A percentile compares a stretch with the other conserved stretches of the same genome.
These are phyloP conservation scores for Xylariaceae sp. DNA, from an alignment of 2,329 filamentous ascomycete genomes.

Conservation along the genomic window DNA sequence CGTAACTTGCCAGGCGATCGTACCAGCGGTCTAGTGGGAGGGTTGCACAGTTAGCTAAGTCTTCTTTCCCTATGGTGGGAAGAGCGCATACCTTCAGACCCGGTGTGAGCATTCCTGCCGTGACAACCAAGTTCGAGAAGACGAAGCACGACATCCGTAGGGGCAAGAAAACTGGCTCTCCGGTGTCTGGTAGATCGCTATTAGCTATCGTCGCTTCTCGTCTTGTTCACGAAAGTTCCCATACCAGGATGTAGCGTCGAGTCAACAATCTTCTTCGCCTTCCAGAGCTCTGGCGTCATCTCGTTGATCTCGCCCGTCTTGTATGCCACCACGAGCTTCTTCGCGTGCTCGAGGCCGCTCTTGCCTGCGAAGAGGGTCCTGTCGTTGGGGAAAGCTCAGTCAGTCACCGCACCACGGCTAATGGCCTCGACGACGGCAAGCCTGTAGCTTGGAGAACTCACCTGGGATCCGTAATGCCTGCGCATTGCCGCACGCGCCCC, in stretches of 20 bases:
- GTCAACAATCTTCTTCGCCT: constrained; percentile 94
- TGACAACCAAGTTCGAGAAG: constrained; percentile 88
- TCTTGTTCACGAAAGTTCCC: constrained; percentile 15
- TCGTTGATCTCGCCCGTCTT: constrained; percentile 74
- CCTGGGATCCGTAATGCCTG: constrained; percentile 91
- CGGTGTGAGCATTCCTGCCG: constrained; percentile 93
- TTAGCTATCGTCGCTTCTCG: constrained; percentile 8
- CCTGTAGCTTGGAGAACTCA: constrained; percentile 46
- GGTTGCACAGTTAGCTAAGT: no score
- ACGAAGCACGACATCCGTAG: constrained; percentile 98
- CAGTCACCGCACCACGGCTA: constrained; percentile 5
- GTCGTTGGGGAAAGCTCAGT: constrained; percentile 6
- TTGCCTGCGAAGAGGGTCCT: constrained; percentile 84
- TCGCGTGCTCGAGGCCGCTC: constrained; percentile 78
- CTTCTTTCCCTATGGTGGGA: no score
- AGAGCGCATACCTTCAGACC: constrained; percentile 59
- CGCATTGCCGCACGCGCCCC: constrained; percentile 87
- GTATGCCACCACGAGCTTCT: constrained; percentile 75
- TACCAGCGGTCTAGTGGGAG: constrained; percentile 72
- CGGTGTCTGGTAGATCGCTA: constrained; percentile 63
- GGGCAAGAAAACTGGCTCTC: constrained; percentile 84
- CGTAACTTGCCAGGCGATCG: constrained; percentile 87
- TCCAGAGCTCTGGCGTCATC: constrained; percentile 91
- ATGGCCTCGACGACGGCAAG: not conserved
- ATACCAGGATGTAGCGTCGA: constrained; percentile 92